Conservation (phyloP, 2,329 filamentous ascomycete genomes). For the Bipolaris zeicola region DNA sequence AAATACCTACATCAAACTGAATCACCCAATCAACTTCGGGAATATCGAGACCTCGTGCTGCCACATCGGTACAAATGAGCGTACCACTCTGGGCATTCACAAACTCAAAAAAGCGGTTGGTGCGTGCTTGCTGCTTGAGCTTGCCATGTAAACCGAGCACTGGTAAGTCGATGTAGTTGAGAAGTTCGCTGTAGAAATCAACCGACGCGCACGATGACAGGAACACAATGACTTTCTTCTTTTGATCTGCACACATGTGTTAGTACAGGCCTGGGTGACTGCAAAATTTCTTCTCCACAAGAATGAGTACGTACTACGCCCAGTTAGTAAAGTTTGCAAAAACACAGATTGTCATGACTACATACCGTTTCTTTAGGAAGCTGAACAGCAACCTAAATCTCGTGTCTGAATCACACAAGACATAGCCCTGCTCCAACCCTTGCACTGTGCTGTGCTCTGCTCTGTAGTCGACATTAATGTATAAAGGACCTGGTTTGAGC, state of each 20-base stretch:
- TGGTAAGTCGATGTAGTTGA: constrained; percentile 96
- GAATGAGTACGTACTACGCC: background rate
- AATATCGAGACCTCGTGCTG: constrained; percentile 92
- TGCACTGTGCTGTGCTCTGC: constrained; percentile 92
- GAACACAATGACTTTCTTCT: constrained; percentile 98
- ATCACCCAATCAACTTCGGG: constrained; percentile 91
- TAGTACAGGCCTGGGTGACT: background rate
- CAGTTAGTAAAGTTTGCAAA: background rate
- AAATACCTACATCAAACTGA: constrained; percentile 66
- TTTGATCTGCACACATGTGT: constrained; percentile 60
- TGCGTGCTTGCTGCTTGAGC: constrained; percentile 99
- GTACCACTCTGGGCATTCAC: constrained; percentile 83
- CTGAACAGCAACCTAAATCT: constrained; percentile 93
- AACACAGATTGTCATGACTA: background rate
- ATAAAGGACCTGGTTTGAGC: constrained; percentile 84
- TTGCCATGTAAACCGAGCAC: constrained; percentile 86
- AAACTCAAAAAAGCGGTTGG: constrained; percentile 98
- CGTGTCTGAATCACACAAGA: constrained; percentile 90
- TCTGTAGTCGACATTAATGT: constrained; percentile 93
- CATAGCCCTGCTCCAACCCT: constrained; percentile 93
- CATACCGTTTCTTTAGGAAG: constrained; percentile 76
- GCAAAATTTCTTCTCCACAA: background rate
- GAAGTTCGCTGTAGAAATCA: constrained; percentile 90
- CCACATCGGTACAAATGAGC: constrained; percentile 95
- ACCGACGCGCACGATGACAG: constrained; percentile 86